Conservation (phyloP, 495 filamentous ascomycete species). For the Cryomyces antarcticus region DNA sequence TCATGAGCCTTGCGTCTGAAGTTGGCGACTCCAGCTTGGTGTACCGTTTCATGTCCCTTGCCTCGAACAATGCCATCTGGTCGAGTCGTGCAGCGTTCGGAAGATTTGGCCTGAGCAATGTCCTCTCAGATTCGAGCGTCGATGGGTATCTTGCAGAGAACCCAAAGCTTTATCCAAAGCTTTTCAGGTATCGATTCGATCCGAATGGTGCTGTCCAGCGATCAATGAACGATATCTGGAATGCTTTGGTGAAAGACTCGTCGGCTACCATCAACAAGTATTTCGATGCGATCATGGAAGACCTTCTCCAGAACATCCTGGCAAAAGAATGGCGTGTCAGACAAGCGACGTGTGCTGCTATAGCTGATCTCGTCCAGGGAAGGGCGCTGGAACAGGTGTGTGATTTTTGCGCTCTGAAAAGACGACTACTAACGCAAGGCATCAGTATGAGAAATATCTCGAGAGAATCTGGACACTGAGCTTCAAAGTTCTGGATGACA, state of each 20-base stretch:
- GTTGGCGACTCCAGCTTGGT: slow-evolving; percentile 86
- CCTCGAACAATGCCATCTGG: slow-evolving; percentile 88
- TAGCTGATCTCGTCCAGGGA: slow-evolving; percentile 68
- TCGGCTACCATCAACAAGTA: slow-evolving; percentile 47
- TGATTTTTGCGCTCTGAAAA: not conserved
- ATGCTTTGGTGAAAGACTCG: slow-evolving; percentile 69
- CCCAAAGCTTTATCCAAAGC: slow-evolving; percentile 82
- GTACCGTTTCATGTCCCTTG: slow-evolving; percentile 93
- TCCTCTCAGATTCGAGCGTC: slow-evolving; percentile 70
- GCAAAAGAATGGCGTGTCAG: slow-evolving; percentile 83
- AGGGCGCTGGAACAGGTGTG: slow-evolving; percentile 38
- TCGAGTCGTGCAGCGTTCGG: slow-evolving; percentile 87
- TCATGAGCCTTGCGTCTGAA: slow-evolving; percentile 80
- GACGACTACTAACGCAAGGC: not conserved
- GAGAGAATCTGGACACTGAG: slow-evolving; percentile 62
- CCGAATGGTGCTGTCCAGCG: slow-evolving; percentile 79
- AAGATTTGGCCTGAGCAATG: slow-evolving; percentile 74
- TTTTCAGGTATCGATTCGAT: slow-evolving; percentile 87
- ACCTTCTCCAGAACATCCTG: slow-evolving; percentile 66
- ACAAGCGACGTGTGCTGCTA: slow-evolving; percentile 77
- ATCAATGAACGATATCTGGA: slow-evolving; percentile 97
- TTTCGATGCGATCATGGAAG: slow-evolving; percentile 70
- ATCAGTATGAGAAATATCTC: slow-evolving; percentile 55
- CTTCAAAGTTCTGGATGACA: slow-evolving; percentile 81
- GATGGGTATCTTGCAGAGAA: slow-evolving; percentile 51